A percentile compares a stretch with the other conserved stretches of the same genome.
Conservation (phyloP, 495 filamentous ascomycete species). For the Chaetomidium leptoderma region DNA sequence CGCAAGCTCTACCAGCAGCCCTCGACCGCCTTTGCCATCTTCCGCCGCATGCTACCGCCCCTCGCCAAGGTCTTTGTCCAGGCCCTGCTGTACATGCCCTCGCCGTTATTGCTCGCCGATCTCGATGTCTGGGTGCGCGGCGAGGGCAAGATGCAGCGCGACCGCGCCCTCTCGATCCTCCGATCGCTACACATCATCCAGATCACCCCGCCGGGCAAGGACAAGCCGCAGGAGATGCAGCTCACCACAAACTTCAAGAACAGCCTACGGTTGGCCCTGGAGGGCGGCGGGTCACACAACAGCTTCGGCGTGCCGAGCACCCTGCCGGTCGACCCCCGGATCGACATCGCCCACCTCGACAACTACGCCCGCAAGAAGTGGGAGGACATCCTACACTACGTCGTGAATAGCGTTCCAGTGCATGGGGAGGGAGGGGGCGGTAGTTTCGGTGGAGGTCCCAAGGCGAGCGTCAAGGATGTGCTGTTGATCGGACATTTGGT, state of each 20-base stretch:
- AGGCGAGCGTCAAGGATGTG: slow-evolving; percentile 75
- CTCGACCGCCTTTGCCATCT: slow-evolving; percentile 90
- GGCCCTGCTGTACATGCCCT: slow-evolving; percentile 81
- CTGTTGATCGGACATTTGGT: slow-evolving; percentile 78
- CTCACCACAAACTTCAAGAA: slow-evolving; percentile 71
- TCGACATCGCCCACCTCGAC: slow-evolving; percentile 71
- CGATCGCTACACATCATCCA: slow-evolving; percentile 77
- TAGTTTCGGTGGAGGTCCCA: slow-evolving; percentile 48
- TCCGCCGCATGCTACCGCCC: slow-evolving; percentile 92
- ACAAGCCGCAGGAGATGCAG: slow-evolving; percentile 60
- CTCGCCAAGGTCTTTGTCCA: slow-evolving; percentile 94
- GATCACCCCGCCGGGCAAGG: slow-evolving; percentile 50
- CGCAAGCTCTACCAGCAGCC: slow-evolving; percentile 90
- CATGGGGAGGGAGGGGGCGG: slow-evolving; percentile 29
- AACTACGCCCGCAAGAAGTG: slow-evolving; percentile 82
- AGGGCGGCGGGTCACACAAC: slow-evolving; percentile 75
- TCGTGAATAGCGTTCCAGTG: slow-evolving; percentile 59
- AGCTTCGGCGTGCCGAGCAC: slow-evolving; percentile 84
- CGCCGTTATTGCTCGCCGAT: slow-evolving; percentile 66
- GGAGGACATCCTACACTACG: slow-evolving; percentile 93
- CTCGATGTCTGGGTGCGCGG: slow-evolving; percentile 80
- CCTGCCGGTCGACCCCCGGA: slow-evolving; percentile 50
- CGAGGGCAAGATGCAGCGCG: slow-evolving; percentile 68
- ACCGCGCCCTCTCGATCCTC: slow-evolving; percentile 75
- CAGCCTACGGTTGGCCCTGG: slow-evolving; percentile 77